Base-by-base conservation (phyloP, 2,329 filamentous ascomycete genomes). In the Xylariaceae sp. region DNA sequence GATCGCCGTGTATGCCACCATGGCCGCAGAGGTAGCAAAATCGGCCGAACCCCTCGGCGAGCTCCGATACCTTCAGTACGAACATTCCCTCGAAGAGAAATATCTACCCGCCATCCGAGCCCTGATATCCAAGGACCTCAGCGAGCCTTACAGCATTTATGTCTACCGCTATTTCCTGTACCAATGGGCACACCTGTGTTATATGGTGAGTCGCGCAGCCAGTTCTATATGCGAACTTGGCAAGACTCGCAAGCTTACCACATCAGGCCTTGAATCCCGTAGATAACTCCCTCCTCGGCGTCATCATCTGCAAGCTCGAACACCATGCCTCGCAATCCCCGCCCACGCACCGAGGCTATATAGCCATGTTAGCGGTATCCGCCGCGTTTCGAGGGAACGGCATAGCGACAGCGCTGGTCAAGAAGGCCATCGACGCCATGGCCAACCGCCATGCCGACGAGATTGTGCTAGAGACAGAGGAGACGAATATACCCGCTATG, bases 111-210 rank as follows among this genome's bases (percentile, higher is more conserved):
- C 90, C 40, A 96, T 99, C 71, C 86, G 92, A 51, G 86, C 92
- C 53, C 76, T 99, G 67, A 99, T 99, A 66, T 94, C 92, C 42
- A 95, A 92, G 66, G 94, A 97, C 69, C 80, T 99, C 47, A 97
- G 92, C 63, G 94, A 99, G 71, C 94, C 94, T 1, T 99, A 99
- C 71, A 97, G 92, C 73, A 97, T 99, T 69, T 99, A 99, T 75
- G 94, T 99, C 54, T 99, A 97, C 72, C 85, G 94, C 30, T 99
- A 99, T 71, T 99, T 99, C 66, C 77, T 99, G 16, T 96, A 95
- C 68, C 91, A 97, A 80, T 99, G 94, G 94, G 88, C 89, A 5
- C 87, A 97, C 67, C 76, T 99, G n/a, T 99, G 94, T 72, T 97
- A 90, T 72, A 89, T 97, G 85, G 91, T 92, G 74, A 32, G 68